phyloP scores from a whole-genome alignment of 345 rosid species.

The Garcia nutans region DNA sequence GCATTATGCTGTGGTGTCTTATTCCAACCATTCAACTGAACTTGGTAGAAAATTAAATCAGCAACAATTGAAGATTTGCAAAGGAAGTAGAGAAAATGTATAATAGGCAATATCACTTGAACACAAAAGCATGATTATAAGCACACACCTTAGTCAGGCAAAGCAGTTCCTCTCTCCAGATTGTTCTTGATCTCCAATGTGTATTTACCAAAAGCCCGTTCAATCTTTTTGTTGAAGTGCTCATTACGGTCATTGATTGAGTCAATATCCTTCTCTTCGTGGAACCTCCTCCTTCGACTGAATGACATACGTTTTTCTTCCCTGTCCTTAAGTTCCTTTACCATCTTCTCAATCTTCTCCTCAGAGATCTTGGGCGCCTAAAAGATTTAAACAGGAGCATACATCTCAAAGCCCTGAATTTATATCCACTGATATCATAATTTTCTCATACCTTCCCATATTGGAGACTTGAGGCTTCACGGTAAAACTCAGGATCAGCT shows the following conservation, averaged over 20 bases:
- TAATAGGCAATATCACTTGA: background rate
- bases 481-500: conserved; percentile 96
- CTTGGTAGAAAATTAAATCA: no score
- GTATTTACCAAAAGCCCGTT: conserved; percentile 93
- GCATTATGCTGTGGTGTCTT: background rate
- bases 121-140: background rate
- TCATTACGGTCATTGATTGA: conserved; percentile 98
- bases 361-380: conserved; percentile 80
- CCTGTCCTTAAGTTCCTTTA: conserved; percentile 72
- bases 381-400: conserved; percentile 8
- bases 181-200: conserved; percentile 95
- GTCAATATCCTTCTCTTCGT: conserved; percentile 92
- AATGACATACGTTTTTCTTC: conserved; percentile 74
- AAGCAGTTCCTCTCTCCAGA: conserved; percentile 95
- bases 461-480: conserved; percentile 89
- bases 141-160: conserved; percentile 71
- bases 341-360: conserved; percentile 85
- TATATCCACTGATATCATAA: conserved; percentile 3
- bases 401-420: background rate
- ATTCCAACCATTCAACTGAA: background rate
- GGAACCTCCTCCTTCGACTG: conserved; percentile 87
- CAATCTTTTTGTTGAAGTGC: conserved; percentile 99
- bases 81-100: background rate
- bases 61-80: background rate
- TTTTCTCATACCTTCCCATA: conserved; percentile 70